These are phyloP conservation scores for Solanum peruvianum DNA, from an alignment of 257 asterid species.

Conservation along the genomic window DNA sequence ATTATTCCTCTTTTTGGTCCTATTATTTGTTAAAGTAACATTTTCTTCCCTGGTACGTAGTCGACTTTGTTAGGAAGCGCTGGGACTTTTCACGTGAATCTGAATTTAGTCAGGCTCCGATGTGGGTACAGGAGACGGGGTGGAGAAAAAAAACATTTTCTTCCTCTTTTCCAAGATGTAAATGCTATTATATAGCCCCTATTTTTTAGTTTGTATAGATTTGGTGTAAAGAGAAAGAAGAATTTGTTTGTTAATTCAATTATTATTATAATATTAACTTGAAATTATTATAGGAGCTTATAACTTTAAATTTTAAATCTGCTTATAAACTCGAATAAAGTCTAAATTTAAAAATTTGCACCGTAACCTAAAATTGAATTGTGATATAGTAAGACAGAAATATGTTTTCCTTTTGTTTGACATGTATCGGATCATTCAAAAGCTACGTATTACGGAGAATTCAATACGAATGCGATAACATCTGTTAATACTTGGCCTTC, in stretches of 20 bases:
- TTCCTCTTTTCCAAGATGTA: background rate
- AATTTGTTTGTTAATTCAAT: background rate
- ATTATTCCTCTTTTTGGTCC: background rate
- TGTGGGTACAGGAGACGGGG: too few species aligned
- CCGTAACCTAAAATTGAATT: background rate
- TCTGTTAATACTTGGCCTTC: background rate
- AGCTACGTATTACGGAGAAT: background rate
- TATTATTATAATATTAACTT: too few species aligned
- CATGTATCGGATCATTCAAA: background rate
- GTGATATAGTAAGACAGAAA: background rate
- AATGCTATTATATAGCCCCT: background rate
- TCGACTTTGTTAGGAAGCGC: background rate
- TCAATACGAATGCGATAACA: background rate
- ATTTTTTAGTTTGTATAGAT: background rate
- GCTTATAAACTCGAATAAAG: too few species aligned
- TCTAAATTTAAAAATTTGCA: too few species aligned
- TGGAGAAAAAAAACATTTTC: background rate
- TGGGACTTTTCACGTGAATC: rapidly evolving
- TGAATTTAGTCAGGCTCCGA: rapidly evolving
- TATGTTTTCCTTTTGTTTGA: background rate
- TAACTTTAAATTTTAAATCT: too few species aligned
- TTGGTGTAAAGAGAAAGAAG: background rate
- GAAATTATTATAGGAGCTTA: too few species aligned
- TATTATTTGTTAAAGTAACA: background rate
- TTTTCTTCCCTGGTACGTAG: background rate